Percentiles rank a stretch among this genome's conserved stretches.
phyloP scores from a whole-genome alignment of 257 asterid genomes.

The Solanum clarkiae region DNA sequence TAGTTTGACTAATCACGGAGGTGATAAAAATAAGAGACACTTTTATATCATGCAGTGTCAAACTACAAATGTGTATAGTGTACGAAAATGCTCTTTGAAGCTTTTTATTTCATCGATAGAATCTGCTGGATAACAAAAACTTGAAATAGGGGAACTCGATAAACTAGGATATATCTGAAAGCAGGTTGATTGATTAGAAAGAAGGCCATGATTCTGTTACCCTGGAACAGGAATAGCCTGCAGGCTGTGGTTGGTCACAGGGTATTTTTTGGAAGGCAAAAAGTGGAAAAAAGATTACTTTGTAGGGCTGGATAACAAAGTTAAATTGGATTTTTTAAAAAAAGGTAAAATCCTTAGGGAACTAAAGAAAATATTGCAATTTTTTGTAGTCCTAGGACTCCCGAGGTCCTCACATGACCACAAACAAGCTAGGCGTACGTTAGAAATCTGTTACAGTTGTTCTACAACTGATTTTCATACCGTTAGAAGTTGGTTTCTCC shows the following conservation, averaged over 20 bases:
- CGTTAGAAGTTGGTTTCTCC: neutral
- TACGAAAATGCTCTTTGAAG: neutral
- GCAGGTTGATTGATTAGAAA: neutral
- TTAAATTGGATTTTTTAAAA: neutral
- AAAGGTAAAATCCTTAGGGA: neutral
- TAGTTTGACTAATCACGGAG: neutral
- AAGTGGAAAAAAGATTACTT: neutral
- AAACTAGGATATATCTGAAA: neutral
- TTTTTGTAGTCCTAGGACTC: neutral
- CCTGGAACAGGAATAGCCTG: neutral
- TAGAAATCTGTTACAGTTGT: neutral
- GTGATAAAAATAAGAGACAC: neutral
- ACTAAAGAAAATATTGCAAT: neutral
- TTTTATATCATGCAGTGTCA: neutral
- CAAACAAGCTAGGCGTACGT: neutral
- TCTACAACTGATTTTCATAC: neutral
- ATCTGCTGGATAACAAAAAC: neutral
- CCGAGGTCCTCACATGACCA: neutral
- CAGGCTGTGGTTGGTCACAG: neutral
- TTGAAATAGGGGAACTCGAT: neutral
- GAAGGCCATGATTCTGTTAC: neutral
- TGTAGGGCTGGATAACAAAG: neutral
- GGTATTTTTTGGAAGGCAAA: neutral
- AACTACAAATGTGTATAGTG: neutral
- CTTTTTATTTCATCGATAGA: neutral